Percentiles rank a stretch among this genome's conserved stretches.
These are phyloP conservation scores for Candida sanyiensis DNA, from an alignment of 805 yeast species.

Conservation along the genomic window DNA sequence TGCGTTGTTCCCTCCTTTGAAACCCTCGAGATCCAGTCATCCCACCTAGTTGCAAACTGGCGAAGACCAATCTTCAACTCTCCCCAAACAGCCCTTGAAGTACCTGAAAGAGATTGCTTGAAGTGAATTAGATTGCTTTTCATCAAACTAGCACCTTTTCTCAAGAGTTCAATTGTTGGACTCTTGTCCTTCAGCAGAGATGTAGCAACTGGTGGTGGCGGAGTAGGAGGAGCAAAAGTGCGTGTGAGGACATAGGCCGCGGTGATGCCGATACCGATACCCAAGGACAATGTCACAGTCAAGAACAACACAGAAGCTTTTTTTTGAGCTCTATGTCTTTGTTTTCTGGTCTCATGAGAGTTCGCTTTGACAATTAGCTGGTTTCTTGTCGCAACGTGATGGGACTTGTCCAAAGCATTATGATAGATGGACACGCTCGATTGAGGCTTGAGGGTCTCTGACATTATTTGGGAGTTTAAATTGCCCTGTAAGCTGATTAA, in stretches of 20 bases:
- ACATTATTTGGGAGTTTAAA: constrained; percentile 4
- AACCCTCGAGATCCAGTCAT: constrained; percentile 5
- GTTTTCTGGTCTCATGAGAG: constrained; percentile 16
- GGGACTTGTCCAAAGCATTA: neutral
- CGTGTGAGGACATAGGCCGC: constrained; percentile 14
- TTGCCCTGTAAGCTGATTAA: constrained; percentile 5
- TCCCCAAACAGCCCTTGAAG: constrained; percentile 12
- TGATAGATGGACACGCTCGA: constrained; percentile 2
- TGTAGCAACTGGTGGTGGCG: neutral
- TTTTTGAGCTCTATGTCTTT: constrained; percentile 8
- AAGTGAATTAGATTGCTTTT: constrained; percentile 6
- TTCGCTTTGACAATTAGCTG: constrained; percentile 1
- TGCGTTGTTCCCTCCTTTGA: constrained; percentile 10
- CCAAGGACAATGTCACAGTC: constrained; percentile 19
- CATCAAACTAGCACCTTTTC: neutral
- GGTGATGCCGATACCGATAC: constrained; percentile 24
- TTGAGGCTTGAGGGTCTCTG: constrained; percentile 5
- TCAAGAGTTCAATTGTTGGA: constrained; percentile 2
- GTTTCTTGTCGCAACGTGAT: neutral
- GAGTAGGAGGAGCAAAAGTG: constrained; percentile 1
- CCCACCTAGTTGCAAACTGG: constrained; percentile 8
- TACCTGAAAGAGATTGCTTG: constrained; percentile 7
- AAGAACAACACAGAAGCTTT: constrained; percentile 11
- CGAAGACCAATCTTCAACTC: constrained; percentile 6
- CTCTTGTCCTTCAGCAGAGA: neutral